Base-by-base conservation (phyloP, 2,329 filamentous ascomycete species). In the Verticillium longisporum region DNA sequence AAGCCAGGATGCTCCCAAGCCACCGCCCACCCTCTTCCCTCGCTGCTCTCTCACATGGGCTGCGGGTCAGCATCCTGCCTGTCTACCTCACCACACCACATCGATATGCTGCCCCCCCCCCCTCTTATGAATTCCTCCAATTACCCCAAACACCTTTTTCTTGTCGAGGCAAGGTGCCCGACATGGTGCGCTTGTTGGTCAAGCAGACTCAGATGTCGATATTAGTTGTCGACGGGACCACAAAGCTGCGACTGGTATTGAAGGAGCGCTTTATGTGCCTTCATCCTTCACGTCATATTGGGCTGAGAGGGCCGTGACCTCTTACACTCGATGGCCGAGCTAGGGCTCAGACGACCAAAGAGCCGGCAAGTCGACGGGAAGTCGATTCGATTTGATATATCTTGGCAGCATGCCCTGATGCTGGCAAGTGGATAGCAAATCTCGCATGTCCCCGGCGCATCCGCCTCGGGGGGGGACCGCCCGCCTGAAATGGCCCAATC, bases 1-100 rank as follows among this genome's bases (percentile, higher is more conserved):
- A 70, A 53, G 67, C 54, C 54, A 55, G 54, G 26, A 55, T 55
- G 10, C 26, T 21, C 21, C 18, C 41, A 50, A 50, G 41, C 41
- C 41, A 50, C 41, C 41, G n/a, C 41, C n/a, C 41, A 41, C 37
- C 37, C 54, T 13, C 26, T 26, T 55, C 26, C 13, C 26, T 11
- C 26, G 26, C 26, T 36, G 4, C 34, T 36, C 34, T 9, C 11
- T 36, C 34, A 36, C 34, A 13, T 36, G 7, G 34, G 54, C 26
- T 32, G 26, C 32, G 54, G 50, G n/a, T n/a, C 50, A 26, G 50
- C 54, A 33, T 55, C 54, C 13, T 55, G 54, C 9, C 26, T 21
- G 15, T 31, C 13, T 11, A 55, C 54, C 26, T 32, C 13, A 32
- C 54, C 11, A 33, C 15, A 5, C 54, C n/a, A n/a, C n/a, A n/a